Percentiles rank a stretch among this genome's conserved stretches.
Conservation (phyloP, 2,329 filamentous ascomycete genomes). For the Penicillium sp. region DNA sequence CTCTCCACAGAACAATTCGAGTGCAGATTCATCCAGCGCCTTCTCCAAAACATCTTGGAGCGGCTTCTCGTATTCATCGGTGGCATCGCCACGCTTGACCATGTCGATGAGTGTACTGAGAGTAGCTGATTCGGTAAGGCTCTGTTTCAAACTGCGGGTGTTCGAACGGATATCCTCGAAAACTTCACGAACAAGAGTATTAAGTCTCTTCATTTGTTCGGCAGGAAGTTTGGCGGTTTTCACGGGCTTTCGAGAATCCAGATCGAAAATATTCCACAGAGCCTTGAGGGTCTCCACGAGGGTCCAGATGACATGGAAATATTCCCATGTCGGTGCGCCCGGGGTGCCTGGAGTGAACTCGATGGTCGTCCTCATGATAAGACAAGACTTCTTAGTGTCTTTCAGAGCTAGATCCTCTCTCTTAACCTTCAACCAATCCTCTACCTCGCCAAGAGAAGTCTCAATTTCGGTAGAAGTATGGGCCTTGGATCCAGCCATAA, state of each 20-base stretch:
- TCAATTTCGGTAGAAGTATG: conserved; percentile 31
- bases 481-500: conserved; percentile 35
- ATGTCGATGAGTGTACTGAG: conserved; percentile 44
- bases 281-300: conserved; percentile 44
- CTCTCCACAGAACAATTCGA: conserved; percentile 45
- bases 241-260: conserved; percentile 32
- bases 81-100: conserved; percentile 30
- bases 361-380: conserved; percentile 28
- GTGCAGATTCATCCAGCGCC: conserved; percentile 36
- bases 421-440: conserved; percentile 33
- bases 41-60: conserved; percentile 35
- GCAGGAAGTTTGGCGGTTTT: conserved; percentile 35
- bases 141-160: conserved; percentile 37
- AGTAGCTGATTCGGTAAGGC: conserved; percentile 40
- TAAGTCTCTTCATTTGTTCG: conserved; percentile 33
- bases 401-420: conserved; percentile 22
- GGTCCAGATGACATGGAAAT: conserved; percentile 39
- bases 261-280: conserved; percentile 32
- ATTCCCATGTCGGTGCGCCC: conserved; percentile 41
- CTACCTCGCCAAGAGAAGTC: conserved; percentile 27
- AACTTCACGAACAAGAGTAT: conserved; percentile 25
- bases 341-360: conserved; percentile 24
- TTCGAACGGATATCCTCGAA: conserved; percentile 37
- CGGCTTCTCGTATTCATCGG: conserved; percentile 23
- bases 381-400: conserved; percentile 18